Evolutionary conservation across 2,329 filamentous ascomycete genomes (phyloP), one percentile per base, ranked within the genome.

Genomic region (Colletotrichum falcatum): DNA sequence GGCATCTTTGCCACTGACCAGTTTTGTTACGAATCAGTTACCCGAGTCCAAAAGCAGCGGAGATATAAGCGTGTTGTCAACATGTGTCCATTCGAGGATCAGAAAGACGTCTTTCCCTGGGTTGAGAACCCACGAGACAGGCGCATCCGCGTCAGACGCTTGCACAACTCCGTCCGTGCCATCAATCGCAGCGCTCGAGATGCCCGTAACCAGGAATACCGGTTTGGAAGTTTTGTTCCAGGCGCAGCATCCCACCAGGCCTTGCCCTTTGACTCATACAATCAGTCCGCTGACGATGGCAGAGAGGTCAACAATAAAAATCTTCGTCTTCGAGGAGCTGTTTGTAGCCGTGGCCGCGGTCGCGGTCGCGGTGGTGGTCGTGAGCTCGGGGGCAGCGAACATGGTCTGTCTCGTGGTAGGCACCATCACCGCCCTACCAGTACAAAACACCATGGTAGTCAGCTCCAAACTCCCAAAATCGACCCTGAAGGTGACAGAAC

Each of bases 1-100:
- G 65, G 65, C 8, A 58, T 71, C 23, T 68, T 67, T 26, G 42
- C 11, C 26, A 68, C 64, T 1, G 68, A 71, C 33, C 58, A 62
- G 49, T 48, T 63, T 51, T 46, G 61, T 6, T 71, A 63, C 30
- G 68, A 65, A 26, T 48, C 44, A 14, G 20, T 49, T 30, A 71
- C 64, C 28, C 59, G 59, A 35, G 18, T 35, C 18, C 68, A 68
- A 5, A 71, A 67, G 26, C 35, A 46, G 20, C 44, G 65, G 35
- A 56, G 68, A 23, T 59, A 37, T 51, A 67, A 63, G 37, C 64
- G 68, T 5, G 54, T 71, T 48, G 28, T 53, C 37, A 63, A 71
- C 23, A 66, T 59, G 51, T 62, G 58, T 30, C 35, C 56, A 0
- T 54, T 59, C 5, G n/a, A 53, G 14, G 7, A 23, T 1, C 51